phyloP scores from a whole-genome alignment of 345 rosid genomes.

The Hypericum androsaemum region DNA sequence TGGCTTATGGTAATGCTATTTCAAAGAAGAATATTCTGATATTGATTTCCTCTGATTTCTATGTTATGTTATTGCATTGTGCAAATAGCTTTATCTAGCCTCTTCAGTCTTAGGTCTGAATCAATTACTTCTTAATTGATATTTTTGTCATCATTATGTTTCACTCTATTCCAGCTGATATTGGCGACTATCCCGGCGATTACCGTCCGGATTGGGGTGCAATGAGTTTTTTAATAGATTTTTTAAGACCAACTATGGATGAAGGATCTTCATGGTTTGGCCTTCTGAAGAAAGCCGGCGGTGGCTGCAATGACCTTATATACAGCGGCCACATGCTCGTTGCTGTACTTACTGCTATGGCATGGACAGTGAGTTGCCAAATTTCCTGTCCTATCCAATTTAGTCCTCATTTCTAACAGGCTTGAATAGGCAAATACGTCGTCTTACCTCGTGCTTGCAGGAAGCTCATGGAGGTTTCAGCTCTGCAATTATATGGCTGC shows the following conservation, averaged over 20 bases:
- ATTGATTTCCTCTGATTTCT: conserved; percentile 1
- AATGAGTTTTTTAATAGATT: conserved; percentile 72
- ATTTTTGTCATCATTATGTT: too few species aligned
- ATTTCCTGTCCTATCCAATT: background rate
- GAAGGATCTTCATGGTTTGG: conserved; percentile 70
- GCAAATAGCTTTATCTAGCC: too few species aligned
- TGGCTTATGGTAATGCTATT: conserved; percentile 75
- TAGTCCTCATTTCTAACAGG: conserved; percentile 3
- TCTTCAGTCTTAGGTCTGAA: too few species aligned
- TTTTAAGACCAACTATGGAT: conserved; percentile 61
- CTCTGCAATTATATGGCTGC: conserved; percentile 73
- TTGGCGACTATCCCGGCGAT: conserved; percentile 38
- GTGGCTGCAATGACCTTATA: conserved; percentile 95
- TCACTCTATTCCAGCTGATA: conserved; percentile 35
- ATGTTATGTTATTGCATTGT: background rate
- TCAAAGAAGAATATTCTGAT: too few species aligned
- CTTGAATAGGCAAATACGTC: background rate
- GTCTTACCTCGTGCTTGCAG: conserved; percentile 29
- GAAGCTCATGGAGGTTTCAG: conserved; percentile 89
- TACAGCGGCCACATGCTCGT: conserved; percentile 98
- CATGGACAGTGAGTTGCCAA: conserved; percentile 65
- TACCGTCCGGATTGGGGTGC: conserved; percentile 72
- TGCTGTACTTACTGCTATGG: conserved; percentile 91
- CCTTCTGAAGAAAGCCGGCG: conserved; percentile 79
- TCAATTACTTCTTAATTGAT: too few species aligned